Evolutionary conservation across 2,329 filamentous ascomycete species (phyloP), one percentile per base, ranked within the genome.

Genomic region (Davidsoniella neocaledoniae): DNA sequence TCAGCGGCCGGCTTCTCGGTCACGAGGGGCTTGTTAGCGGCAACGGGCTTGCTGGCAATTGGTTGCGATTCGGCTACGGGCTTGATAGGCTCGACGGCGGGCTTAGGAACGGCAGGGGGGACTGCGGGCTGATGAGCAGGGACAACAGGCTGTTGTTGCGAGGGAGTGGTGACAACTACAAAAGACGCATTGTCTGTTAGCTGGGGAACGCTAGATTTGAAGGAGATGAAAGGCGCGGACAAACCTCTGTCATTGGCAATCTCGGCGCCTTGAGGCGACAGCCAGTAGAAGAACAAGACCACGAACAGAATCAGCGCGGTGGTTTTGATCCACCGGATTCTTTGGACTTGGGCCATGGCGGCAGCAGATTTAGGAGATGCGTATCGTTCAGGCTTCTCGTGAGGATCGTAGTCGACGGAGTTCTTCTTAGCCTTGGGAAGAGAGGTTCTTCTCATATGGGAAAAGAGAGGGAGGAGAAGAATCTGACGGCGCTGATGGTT

Each of bases 331-430:
- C 76, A 81, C 61, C 78, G 74, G 56, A 75, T 69, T 63, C 72
- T 73, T 67, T 80, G 77, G 60, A 75, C 72, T 66, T 80, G 77
- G 55, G 76, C 73, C 69, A 77, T 76, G 64, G 69, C 39, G 46
- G 42, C 6, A 10, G 45, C 9, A 17, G 42, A 38, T 56, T 68
- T 64, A 57, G 67, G 63, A 55, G 62, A 57, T 58, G 39, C 39
- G 66, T 81, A 81, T 59, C 77, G 73, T 59, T 68, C 74, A 58
- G 72, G 71, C 61, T 81, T 81, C 64, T 81, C 77, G 74, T 76
- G 66, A 55, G 74, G 76, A 60, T 81, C 77, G 71, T 69, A 66
- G 33, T 21, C 38, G 58, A 67, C 69, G 60, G 68, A 64, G 60
- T 76, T 72, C 66, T 76, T 72, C 66, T 76, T 78, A 62, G 76